Conservation (phyloP, 2,329 filamentous ascomycete species). For the Alternaria novae-zelandiae region DNA sequence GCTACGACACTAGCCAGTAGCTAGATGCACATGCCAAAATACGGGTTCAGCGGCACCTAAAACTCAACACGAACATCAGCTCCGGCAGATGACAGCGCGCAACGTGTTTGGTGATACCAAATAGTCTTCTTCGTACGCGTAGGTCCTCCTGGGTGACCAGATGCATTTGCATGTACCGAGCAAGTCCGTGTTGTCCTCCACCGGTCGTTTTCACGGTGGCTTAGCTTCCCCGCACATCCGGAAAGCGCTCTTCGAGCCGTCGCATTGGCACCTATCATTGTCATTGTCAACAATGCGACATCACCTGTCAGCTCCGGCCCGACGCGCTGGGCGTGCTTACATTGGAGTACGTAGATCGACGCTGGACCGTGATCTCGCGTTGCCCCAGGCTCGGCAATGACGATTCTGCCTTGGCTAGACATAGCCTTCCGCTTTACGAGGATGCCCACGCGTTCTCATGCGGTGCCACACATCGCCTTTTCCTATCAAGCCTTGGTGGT, state of each 20-base stretch:
- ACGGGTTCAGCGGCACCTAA: not conserved
- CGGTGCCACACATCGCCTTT: not conserved
- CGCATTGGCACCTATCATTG: conserved; percentile 1
- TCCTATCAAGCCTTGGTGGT: not conserved
- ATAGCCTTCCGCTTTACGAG: not conserved
- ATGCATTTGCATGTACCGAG: not conserved
- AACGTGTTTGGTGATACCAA: not conserved
- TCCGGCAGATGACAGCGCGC: not conserved
- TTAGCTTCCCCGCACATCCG: conserved; percentile 11
- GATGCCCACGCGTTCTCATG: not conserved
- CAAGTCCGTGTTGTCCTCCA: not conserved
- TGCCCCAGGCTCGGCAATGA: conserved; percentile 18
- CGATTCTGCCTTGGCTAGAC: conserved; percentile 19
- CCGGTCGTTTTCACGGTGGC: not conserved
- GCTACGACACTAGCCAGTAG: not conserved
- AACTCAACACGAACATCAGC: not conserved
- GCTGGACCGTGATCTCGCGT: conserved; percentile 13
- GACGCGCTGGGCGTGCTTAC: conserved; percentile 7
- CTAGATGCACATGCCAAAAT: not conserved
- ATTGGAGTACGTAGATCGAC: conserved; percentile 5
- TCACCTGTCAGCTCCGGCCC: not conserved
- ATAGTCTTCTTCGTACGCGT: not conserved
- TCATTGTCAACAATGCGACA: not conserved
- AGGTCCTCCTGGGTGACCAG: not conserved
- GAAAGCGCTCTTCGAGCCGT: not conserved